Evolutionary conservation across 176 grass and related monocot genomes (phyloP).

Genomic region (Lolium perenne): DNA sequence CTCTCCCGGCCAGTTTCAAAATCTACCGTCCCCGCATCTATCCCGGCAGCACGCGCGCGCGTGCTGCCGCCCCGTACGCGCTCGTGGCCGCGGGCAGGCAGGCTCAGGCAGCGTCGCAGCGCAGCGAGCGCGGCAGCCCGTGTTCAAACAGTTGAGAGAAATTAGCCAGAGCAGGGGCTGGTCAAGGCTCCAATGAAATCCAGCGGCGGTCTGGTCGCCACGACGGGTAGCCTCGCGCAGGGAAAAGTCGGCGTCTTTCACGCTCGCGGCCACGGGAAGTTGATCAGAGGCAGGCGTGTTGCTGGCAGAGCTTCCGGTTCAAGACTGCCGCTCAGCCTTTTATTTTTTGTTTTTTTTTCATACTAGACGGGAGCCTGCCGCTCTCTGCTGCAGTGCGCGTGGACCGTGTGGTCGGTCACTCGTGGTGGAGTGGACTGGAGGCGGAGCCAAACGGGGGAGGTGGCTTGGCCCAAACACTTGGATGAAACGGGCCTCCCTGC

Average conservation of each 20-base stretch:
- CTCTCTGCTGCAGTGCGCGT: not conserved
- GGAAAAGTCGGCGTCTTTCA: not conserved
- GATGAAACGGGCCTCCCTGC: not conserved
- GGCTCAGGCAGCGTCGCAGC: not conserved
- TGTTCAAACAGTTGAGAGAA: conserved; percentile 17
- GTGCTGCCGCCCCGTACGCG: not conserved
- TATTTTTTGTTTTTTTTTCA: not conserved
- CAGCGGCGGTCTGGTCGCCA: conserved; percentile 34
- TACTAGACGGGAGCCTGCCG: not conserved
- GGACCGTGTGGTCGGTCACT: not conserved
- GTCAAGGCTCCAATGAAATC: not conserved
- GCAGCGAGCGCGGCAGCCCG: conserved; percentile 5
- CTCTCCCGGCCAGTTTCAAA: conserved; percentile 18
- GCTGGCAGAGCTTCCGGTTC: not conserved
- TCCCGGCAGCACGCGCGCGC: not conserved
- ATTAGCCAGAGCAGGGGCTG: not conserved
- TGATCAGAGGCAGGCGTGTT: not conserved
- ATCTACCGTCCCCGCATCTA: not conserved
- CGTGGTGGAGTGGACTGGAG: not conserved
- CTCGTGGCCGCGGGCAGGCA: not conserved
- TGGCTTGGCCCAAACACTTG: not conserved
- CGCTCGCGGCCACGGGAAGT: not conserved
- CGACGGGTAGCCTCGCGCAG: not conserved
- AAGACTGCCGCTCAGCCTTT: not conserved
- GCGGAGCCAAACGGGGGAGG: not conserved